These are phyloP conservation scores for Chaetomium sp. DNA, from an alignment of 2,329 filamentous ascomycete genomes.

Conservation along the genomic window DNA sequence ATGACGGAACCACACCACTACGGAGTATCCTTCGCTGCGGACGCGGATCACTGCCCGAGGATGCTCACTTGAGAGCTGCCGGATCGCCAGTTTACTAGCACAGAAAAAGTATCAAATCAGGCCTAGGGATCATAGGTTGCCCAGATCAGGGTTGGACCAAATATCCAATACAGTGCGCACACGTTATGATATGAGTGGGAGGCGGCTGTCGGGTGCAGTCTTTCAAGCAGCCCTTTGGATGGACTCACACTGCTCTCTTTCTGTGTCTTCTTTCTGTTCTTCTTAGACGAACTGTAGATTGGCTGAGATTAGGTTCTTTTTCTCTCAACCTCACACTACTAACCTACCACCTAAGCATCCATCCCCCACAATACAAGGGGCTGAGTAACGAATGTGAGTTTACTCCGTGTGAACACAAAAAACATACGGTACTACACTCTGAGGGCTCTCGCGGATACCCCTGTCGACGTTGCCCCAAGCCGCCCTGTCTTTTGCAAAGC, in stretches of 20 bases:
- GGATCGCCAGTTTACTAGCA: not conserved
- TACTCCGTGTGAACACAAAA: not conserved
- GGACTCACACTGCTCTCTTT: not conserved
- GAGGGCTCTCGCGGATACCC: not conserved
- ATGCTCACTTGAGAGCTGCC: not conserved
- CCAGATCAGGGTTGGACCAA: not conserved
- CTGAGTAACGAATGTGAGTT: not conserved
- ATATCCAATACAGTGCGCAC: not conserved
- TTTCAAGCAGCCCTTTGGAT: not conserved
- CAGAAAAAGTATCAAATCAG: not conserved
- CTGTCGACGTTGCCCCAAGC: conserved; percentile 12
- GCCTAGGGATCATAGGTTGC: not conserved
- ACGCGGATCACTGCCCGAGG: not conserved
- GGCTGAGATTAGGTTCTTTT: not conserved
- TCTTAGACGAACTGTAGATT: not conserved
- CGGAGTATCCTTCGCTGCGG: not conserved
- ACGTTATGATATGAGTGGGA: not conserved
- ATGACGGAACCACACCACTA: not conserved
- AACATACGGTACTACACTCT: not conserved
- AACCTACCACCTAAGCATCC: not conserved
- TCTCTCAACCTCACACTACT: not conserved
- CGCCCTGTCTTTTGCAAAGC: conserved; percentile 13
- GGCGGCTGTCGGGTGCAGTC: not conserved
- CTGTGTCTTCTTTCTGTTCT: not conserved
- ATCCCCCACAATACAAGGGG: not conserved